These are phyloP conservation scores for Cystofilobasidium capitatum DNA, from an alignment of 768 basidiomycete species.

Conservation along the genomic window DNA sequence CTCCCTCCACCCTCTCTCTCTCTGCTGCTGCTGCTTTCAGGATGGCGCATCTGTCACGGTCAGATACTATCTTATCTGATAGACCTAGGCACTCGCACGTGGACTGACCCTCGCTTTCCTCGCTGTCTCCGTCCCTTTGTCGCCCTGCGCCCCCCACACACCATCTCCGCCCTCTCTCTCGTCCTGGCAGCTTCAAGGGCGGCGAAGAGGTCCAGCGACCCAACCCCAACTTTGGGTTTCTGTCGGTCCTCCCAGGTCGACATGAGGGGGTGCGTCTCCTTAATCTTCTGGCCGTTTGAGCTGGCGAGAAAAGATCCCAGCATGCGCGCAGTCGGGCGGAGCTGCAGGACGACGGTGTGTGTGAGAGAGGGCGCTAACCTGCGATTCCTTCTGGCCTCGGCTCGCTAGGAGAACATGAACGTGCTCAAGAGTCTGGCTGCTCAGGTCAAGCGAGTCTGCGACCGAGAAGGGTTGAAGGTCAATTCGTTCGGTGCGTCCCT, in stretches of 20 bases:
- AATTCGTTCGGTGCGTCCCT: not conserved
- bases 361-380: not conserved
- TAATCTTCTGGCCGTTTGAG: not conserved
- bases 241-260: not conserved
- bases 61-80: no score
- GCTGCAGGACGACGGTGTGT: no score
- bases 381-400: not conserved
- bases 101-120: no score
- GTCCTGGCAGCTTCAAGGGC: not conserved
- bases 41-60: no score
- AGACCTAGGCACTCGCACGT: no score
- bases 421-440: slow-evolving; percentile 1
- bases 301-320: not conserved
- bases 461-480: not conserved
- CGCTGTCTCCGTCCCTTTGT: no score
- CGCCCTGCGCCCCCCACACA: not conserved
- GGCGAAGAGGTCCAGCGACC: not conserved
- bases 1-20: no score
- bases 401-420: not conserved
- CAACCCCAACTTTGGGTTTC: not conserved
- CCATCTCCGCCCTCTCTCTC: not conserved
- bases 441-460: not conserved
- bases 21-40: no score
- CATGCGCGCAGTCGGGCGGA: not conserved
- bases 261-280: not conserved